Evolutionary conservation across 2,329 filamentous ascomycete genomes (phyloP).

Genomic region (Ophiostoma ulmi): DNA sequence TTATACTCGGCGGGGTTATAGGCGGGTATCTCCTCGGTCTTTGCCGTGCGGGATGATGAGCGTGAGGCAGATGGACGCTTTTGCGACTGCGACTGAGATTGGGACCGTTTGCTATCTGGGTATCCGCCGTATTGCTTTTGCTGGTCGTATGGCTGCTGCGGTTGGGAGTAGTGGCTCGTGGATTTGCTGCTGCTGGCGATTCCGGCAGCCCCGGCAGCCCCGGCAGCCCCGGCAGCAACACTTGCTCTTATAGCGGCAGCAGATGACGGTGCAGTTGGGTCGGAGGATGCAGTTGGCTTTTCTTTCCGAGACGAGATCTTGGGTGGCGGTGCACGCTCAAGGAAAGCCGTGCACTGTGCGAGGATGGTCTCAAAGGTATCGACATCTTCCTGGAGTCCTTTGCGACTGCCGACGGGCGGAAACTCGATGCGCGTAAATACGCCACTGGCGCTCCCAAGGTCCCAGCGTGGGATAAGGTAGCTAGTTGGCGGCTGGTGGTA

Average conservation of each 20-base stretch:
- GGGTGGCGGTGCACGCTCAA: conserved; percentile 72
- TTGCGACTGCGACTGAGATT: neutral
- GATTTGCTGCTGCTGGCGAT: conserved; percentile 3
- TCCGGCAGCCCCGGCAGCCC: conserved; percentile 1
- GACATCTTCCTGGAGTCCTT: conserved; percentile 79
- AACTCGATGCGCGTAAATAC: conserved; percentile 94
- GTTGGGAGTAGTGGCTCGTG: neutral
- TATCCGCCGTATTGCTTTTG: conserved; percentile 22
- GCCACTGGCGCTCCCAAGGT: conserved; percentile 78
- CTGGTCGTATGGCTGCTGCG: conserved; percentile 14
- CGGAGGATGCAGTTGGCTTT: conserved; percentile 14
- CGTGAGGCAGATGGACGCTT: conserved; percentile 26
- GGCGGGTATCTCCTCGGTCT: conserved; percentile 46
- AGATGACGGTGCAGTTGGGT: neutral
- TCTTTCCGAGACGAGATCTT: conserved; percentile 35
- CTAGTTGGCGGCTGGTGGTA: conserved; percentile 90
- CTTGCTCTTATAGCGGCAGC: neutral
- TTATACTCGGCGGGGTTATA: conserved; percentile 82
- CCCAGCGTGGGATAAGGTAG: conserved; percentile 94
- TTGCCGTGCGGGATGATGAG: conserved; percentile 32
- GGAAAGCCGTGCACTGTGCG: conserved; percentile 90
- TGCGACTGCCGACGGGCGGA: conserved; percentile 63
- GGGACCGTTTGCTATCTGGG: neutral
- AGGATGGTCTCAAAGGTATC: conserved; percentile 95
- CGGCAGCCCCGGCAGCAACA: neutral